A percentile compares a stretch with the other conserved stretches of the same genome.
Evolutionary conservation across 2,329 filamentous ascomycete species (phyloP).

Genomic region (Didymella arachidicola): DNA sequence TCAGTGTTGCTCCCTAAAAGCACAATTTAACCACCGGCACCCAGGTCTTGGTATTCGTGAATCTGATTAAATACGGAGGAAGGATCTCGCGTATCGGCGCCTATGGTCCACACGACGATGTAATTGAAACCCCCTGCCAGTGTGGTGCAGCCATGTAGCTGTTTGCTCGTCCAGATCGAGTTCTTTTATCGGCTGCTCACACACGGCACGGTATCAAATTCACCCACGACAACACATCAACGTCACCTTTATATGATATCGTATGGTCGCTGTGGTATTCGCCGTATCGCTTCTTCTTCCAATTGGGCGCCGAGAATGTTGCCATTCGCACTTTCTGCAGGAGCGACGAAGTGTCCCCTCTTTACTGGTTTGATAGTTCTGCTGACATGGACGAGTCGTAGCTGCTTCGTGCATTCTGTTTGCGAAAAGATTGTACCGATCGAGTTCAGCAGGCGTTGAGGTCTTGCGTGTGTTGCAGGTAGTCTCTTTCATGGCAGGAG

Average conservation of each 20-base stretch:
- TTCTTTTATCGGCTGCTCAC: not conserved
- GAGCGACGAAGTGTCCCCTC: not conserved
- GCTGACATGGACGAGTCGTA: not conserved
- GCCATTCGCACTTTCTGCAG: not conserved
- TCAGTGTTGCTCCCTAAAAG: not conserved
- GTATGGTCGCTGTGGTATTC: not conserved
- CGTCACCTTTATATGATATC: not conserved
- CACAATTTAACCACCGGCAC: not conserved
- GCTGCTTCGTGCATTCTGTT: not conserved
- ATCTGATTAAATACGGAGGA: not conserved
- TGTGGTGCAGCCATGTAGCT: not conserved
- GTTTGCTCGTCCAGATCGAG: not conserved
- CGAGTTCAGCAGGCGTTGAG: too few species aligned
- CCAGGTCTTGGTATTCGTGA: not conserved
- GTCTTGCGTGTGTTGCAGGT: too few species aligned
- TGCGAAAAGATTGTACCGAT: not conserved
- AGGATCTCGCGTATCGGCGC: not conserved
- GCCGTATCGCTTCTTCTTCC: not conserved
- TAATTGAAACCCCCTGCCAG: not conserved
- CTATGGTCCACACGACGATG: not conserved
- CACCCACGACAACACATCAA: not conserved
- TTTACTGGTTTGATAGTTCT: too few species aligned
- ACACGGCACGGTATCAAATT: not conserved
- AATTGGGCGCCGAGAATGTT: not conserved
- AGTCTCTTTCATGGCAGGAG: too few species aligned